These are phyloP conservation scores for Rutstroemia sydowiana DNA, from an alignment of 2,329 filamentous ascomycete genomes.

Conservation along the genomic window DNA sequence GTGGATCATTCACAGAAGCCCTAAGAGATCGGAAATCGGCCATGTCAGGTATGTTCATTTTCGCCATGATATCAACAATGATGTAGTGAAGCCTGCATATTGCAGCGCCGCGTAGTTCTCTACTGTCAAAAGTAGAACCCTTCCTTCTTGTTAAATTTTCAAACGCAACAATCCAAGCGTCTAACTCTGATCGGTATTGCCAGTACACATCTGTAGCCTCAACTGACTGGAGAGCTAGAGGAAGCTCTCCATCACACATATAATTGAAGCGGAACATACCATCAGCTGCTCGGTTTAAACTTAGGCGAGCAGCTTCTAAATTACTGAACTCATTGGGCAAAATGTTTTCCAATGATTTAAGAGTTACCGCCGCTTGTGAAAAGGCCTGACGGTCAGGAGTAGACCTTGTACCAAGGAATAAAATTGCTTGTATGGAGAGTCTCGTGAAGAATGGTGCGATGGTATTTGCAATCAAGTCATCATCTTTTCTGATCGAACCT, in stretches of 20 bases:
- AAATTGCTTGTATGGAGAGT: conserved; percentile 24
- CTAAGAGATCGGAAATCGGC: background rate
- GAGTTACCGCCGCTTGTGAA: conserved; percentile 14
- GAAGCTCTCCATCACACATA: conserved; percentile 14
- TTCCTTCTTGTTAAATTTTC: conserved; percentile 23
- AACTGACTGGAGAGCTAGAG: conserved; percentile 16
- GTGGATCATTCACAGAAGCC: background rate
- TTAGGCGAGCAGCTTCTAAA: conserved; percentile 20
- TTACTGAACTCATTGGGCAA: conserved; percentile 18
- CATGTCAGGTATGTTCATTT: conserved; percentile 6
- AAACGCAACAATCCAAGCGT: conserved; percentile 22
- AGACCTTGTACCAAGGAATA: conserved; percentile 24
- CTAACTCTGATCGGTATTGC: conserved; percentile 13
- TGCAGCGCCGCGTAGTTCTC: conserved; percentile 25
- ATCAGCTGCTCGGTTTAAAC: conserved; percentile 19
- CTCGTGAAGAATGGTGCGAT: conserved; percentile 24
- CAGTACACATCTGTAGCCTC: conserved; percentile 11
- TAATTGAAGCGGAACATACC: conserved; percentile 24
- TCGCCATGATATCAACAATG: conserved; percentile 20
- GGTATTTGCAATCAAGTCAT: conserved; percentile 18
- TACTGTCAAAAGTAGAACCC: conserved; percentile 16
- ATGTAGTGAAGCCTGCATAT: conserved; percentile 27
- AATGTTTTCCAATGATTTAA: conserved; percentile 9
- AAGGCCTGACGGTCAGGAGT: conserved; percentile 16
- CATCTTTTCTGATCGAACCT: conserved; percentile 11